Percentiles rank a stretch among this genome's conserved stretches.
Conservation (phyloP, 2,329 filamentous ascomycete genomes). For the Aspergillus sp. region DNA sequence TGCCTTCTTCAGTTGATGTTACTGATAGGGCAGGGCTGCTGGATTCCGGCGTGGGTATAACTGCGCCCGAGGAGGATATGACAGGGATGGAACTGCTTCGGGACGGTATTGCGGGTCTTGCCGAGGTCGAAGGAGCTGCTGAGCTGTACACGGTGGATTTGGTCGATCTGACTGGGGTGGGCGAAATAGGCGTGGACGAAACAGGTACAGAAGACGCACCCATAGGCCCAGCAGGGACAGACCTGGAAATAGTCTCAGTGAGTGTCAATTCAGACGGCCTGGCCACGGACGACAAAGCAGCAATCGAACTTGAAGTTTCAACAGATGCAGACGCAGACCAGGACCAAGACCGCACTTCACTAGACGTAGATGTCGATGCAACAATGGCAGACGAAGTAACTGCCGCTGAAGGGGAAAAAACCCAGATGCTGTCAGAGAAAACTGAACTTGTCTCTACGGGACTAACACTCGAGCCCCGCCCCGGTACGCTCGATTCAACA, state of each 20-base stretch:
- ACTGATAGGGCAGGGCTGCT: too few relatives aligned
- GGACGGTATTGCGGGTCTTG: not conserved
- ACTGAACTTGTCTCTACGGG: too few relatives aligned
- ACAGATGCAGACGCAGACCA: not conserved
- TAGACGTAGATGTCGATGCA: conserved; percentile 22
- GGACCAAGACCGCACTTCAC: not conserved
- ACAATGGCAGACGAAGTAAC: conserved; percentile 43
- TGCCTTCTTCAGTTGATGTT: conserved; percentile 2
- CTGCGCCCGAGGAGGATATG: too few relatives aligned
- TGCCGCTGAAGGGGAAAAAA: not conserved
- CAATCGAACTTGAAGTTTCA: not conserved
- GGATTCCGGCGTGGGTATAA: too few relatives aligned
- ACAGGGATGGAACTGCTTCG: too few relatives aligned
- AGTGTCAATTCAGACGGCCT: not conserved
- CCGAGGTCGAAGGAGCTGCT: not conserved
- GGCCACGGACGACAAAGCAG: not conserved
- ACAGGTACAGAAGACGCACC: not conserved
- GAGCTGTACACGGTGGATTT: not conserved
- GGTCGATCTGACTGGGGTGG: not conserved
- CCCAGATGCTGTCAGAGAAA: too few relatives aligned
- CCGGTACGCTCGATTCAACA: too few relatives aligned
- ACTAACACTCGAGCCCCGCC: too few relatives aligned
- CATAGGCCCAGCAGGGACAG: not conserved
- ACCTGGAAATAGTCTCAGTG: not conserved
- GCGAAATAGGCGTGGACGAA: not conserved